Evolutionary conservation across 2,329 filamentous ascomycete genomes (phyloP).

Genomic region (Trichoderma breve): DNA sequence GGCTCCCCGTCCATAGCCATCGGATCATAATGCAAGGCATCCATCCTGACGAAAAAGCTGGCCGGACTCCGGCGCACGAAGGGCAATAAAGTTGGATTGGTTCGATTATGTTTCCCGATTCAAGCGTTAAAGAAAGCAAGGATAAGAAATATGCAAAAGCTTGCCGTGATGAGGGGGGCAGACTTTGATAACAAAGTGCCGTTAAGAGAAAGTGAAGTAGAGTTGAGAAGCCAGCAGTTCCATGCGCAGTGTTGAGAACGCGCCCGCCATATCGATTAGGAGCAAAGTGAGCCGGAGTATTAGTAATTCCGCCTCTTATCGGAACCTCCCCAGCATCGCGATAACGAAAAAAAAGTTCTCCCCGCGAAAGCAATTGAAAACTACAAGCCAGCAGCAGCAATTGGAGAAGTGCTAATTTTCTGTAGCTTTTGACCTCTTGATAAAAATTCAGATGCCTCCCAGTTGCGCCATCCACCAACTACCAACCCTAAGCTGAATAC

Average conservation of each 20-base stretch:
- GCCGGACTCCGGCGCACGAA: constrained; percentile 12
- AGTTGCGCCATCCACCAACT: background rate
- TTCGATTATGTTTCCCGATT: background rate
- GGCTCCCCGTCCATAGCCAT: constrained; percentile 60
- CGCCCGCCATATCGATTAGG: constrained; percentile 15
- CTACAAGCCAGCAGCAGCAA: background rate
- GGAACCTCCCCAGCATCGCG: constrained; percentile 20
- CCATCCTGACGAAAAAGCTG: constrained; percentile 32
- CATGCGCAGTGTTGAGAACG: constrained; percentile 10
- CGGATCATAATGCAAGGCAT: constrained; percentile 58
- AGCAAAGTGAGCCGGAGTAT: constrained; percentile 28
- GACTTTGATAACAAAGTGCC: background rate
- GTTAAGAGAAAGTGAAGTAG: constrained; percentile 4
- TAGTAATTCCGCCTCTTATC: constrained; percentile 35
- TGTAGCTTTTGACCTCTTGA: background rate
- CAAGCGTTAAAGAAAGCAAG: background rate
- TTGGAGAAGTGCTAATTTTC: background rate
- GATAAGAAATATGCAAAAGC: background rate
- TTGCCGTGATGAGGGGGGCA: background rate
- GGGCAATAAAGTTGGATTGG: background rate
- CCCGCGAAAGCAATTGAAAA: constrained; percentile 25
- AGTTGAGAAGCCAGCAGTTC: constrained; percentile 4
- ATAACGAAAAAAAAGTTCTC: constrained; percentile 36
- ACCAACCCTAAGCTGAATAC: background rate
- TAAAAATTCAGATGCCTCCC: background rate